Percentiles rank a stretch among this genome's conserved stretches.
phyloP scores from a whole-genome alignment of 139 green algal species.

The Desmodesmus armatus region DNA sequence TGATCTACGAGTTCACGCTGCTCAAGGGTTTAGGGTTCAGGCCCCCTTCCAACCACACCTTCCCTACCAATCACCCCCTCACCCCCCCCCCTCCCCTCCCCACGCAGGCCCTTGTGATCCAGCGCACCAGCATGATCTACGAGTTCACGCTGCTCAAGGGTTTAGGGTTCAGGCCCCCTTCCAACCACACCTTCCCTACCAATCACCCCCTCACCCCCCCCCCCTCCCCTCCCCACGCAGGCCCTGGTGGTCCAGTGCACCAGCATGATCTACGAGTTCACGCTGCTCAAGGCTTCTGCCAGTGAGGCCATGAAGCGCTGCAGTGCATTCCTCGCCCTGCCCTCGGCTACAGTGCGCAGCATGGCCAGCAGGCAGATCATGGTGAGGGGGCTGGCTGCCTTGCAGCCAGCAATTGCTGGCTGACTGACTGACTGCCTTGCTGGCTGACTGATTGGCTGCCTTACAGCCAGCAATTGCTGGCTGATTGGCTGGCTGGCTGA shows the following conservation, averaged over 20 bases:
- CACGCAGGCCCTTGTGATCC: slow-evolving; percentile 37
- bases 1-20: not conserved
- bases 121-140: not conserved
- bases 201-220: too few species aligned
- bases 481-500: too few species aligned
- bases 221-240: too few species aligned
- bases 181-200: too few species aligned
- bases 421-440: not conserved
- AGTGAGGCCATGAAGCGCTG: slow-evolving; percentile 35
- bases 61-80: too few species aligned
- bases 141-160: slow-evolving; percentile 4
- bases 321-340: slow-evolving; percentile 45
- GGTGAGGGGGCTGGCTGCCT: not conserved
- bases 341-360: slow-evolving; percentile 26
- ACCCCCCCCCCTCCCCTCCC: too few species aligned
- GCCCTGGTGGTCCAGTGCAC: slow-evolving; percentile 31
- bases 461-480: not conserved
- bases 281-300: slow-evolving; percentile 20
- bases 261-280: slow-evolving; percentile 15
- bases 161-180: too few species aligned
- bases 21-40: too few species aligned
- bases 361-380: slow-evolving; percentile 24
- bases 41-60: too few species aligned
- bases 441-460: not conserved
- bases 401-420: not conserved